Evolutionary conservation across 148 eudicot species (phyloP).

Genomic region (Rhododendron griersonianum): DNA sequence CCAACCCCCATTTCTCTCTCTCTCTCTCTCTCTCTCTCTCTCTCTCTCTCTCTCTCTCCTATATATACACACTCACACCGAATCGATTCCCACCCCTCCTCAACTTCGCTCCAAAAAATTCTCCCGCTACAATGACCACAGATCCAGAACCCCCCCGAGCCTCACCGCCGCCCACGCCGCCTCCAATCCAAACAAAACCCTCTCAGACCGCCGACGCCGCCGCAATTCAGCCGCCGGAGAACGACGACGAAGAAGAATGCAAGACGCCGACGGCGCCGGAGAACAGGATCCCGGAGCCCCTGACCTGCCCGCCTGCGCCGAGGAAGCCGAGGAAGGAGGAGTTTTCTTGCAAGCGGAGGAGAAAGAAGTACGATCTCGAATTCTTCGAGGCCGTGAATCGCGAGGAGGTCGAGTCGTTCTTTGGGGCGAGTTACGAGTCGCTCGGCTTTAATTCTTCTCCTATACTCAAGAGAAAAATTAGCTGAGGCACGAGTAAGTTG

Average conservation of each 20-base stretch:
- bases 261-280: neutral
- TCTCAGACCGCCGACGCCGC: neutral
- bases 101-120: neutral
- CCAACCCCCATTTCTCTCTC: neutral
- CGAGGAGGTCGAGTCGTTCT: neutral
- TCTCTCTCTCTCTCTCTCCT: neutral
- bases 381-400: neutral
- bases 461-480: neutral
- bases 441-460: neutral
- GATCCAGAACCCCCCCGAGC: neutral
- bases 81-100: neutral
- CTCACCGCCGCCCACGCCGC: neutral
- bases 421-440: neutral
- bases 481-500: neutral
- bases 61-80: neutral
- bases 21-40: neutral
- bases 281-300: slow-evolving; percentile 1
- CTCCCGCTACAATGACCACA: neutral
- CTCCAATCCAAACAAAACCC: neutral
- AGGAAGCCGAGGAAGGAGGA: neutral
- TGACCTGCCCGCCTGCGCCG: neutral
- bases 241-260: neutral
- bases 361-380: neutral
- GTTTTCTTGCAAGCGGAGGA: neutral
- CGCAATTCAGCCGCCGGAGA: neutral